phyloP scores from a whole-genome alignment of 306 rosid species.

The Cyclanthera cordifolia region DNA sequence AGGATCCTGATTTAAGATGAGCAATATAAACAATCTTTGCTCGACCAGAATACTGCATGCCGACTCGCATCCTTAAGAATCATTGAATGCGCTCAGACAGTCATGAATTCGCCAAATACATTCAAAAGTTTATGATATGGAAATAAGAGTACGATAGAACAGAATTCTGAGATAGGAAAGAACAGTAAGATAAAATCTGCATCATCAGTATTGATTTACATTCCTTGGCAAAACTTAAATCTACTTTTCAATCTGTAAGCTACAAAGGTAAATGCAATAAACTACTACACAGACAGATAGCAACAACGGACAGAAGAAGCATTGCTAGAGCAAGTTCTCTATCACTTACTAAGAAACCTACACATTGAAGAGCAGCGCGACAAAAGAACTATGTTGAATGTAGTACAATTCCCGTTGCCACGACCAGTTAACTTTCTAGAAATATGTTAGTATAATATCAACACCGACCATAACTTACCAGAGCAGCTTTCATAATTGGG shows the following conservation, averaged over 20 bases:
- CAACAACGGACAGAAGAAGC: background rate
- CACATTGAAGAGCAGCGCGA: background rate
- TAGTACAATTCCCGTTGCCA: background rate
- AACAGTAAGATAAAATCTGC: slow-evolving; percentile 1
- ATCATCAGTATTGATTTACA: background rate
- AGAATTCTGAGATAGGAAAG: slow-evolving; percentile 5
- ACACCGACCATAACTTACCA: slow-evolving; percentile 17
- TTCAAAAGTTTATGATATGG: slow-evolving; percentile 40
- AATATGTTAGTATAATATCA: slow-evolving; percentile 14
- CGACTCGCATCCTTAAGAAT: slow-evolving; percentile 30
- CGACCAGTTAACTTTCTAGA: background rate
- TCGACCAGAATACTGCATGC: slow-evolving; percentile 36
- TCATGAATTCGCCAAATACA: slow-evolving; percentile 55
- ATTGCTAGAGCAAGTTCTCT: background rate
- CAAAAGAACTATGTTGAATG: background rate
- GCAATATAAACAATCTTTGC: slow-evolving; percentile 45
- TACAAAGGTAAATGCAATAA: background rate
- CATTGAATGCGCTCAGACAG: slow-evolving; percentile 67
- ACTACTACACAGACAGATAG: background rate
- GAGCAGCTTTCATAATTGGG: slow-evolving; percentile 27
- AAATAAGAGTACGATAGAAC: slow-evolving; percentile 46
- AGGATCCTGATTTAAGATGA: slow-evolving; percentile 66
- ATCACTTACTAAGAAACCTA: background rate
- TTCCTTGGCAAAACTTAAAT: background rate
- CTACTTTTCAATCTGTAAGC: background rate